Conservation (phyloP, 768 basidiomycete genomes). For the Lentinula raphanica region DNA sequence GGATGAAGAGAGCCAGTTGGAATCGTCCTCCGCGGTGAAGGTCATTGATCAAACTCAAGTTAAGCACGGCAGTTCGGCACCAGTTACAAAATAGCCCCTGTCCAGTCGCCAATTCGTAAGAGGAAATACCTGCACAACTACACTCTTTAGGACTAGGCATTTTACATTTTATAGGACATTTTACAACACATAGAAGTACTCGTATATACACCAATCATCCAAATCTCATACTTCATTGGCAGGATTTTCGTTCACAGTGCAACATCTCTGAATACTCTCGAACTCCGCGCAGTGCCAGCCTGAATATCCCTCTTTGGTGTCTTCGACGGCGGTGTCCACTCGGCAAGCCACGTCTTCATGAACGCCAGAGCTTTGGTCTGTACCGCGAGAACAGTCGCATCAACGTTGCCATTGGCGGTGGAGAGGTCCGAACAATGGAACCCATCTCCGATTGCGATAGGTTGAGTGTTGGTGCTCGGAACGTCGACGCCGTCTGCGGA, state of each 20-base stretch:
- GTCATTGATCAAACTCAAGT: background rate
- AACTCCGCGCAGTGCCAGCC: background rate
- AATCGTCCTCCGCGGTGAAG: background rate
- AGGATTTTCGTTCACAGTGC: too few relatives aligned
- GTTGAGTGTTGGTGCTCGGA: conserved; percentile 46
- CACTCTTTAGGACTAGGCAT: too few relatives aligned
- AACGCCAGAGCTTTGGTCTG: conserved; percentile 47
- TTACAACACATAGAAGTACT: too few relatives aligned
- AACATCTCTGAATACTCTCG: background rate
- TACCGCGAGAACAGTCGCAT: conserved; percentile 47
- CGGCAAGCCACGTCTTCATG: conserved; percentile 56
- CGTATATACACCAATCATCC: too few relatives aligned
- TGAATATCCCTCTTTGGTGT: background rate
- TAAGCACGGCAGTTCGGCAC: too few relatives aligned
- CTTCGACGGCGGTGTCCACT: conserved; percentile 22
- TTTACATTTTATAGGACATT: too few relatives aligned
- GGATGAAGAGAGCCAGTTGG: background rate
- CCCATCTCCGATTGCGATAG: conserved; percentile 53
- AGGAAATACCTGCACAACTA: too few relatives aligned
- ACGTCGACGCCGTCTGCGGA: conserved; percentile 48
- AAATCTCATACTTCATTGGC: too few relatives aligned
- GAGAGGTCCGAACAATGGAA: conserved; percentile 66
- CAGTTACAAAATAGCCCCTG: too few relatives aligned
- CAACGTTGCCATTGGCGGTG: conserved; percentile 33
- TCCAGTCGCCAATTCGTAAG: too few relatives aligned